Conservation (phyloP, 1,284 basidiomycete genomes). For the Apiotrichum porosum region DNA sequence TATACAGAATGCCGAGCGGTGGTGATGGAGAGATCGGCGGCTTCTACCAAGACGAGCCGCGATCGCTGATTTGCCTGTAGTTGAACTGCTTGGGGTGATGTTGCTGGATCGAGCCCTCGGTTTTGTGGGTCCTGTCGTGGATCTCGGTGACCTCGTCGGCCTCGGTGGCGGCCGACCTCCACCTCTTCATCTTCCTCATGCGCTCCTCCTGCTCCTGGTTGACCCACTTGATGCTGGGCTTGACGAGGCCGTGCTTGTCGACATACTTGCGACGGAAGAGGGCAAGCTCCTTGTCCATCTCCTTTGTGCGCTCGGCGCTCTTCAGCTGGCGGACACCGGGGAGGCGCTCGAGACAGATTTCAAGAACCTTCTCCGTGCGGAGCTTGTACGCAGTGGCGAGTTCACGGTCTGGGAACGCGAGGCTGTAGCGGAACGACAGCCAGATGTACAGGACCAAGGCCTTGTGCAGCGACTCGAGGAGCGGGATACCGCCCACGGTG, state of each 20-base stretch:
- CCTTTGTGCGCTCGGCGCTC: constrained; percentile 4
- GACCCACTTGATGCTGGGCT: constrained; percentile 9
- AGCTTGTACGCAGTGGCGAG: constrained; percentile 58
- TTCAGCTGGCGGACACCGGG: constrained; percentile 37
- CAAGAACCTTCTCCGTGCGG: constrained; percentile 65
- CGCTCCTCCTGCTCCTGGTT: neutral
- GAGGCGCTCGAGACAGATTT: constrained; percentile 49
- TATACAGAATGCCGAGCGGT: too few relatives aligned
- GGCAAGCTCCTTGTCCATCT: constrained; percentile 2
- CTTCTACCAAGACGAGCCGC: too few relatives aligned
- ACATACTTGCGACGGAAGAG: constrained; percentile 7
- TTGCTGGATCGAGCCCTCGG: too few relatives aligned
- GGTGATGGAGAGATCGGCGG: too few relatives aligned
- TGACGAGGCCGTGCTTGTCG: constrained; percentile 6
- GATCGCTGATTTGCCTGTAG: too few relatives aligned
- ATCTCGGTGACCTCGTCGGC: too few relatives aligned
- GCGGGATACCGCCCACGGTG: constrained; percentile 35
- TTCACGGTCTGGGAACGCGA: constrained; percentile 63
- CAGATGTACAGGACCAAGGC: constrained; percentile 80
- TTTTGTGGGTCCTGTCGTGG: too few relatives aligned
- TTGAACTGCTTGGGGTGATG: too few relatives aligned
- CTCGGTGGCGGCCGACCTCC: too few relatives aligned
- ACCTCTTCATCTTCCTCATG: too few relatives aligned
- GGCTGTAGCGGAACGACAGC: constrained; percentile 71
- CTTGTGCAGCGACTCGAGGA: constrained; percentile 78